These are phyloP conservation scores for Polychaeton citri DNA, from an alignment of 2,329 filamentous ascomycete species.

Conservation along the genomic window DNA sequence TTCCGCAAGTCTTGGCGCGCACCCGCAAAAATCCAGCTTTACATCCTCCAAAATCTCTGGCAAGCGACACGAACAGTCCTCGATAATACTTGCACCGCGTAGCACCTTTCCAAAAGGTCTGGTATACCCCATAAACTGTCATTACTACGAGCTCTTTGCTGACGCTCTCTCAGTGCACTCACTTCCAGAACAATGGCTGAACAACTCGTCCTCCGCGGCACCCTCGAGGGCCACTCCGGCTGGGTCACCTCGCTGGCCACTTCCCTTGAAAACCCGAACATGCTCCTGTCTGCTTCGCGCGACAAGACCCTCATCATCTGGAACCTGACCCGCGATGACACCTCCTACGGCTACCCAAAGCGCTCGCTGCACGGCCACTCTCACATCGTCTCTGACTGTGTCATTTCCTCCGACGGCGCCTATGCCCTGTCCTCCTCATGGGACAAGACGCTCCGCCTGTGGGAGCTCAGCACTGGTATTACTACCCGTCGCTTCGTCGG, in stretches of 20 bases:
- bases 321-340: conserved; percentile 98
- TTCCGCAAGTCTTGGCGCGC: background rate
- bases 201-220: conserved; percentile 30
- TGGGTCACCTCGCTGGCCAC: conserved; percentile 98
- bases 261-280: conserved; percentile 99
- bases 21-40: too few species aligned
- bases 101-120: too few species aligned
- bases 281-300: conserved; percentile 94
- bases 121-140: background rate
- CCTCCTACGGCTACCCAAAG: conserved; percentile 97
- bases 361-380: conserved; percentile 97
- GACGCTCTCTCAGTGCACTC: conserved; percentile 4
- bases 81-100: too few species aligned
- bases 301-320: conserved; percentile 99
- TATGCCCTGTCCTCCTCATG: conserved; percentile 98
- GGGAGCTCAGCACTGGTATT: conserved; percentile 94
- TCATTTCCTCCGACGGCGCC: conserved; percentile 98
- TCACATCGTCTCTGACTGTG: conserved; percentile 99
- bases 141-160: background rate
- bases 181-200: conserved; percentile 22
- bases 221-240: conserved; percentile 77
- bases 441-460: conserved; percentile 99
- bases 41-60: too few species aligned
- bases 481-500: conserved; percentile 98
- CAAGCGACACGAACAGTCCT: too few species aligned